Base-by-base conservation (phyloP, 352 stramenopile genomes). In the Halophytophthora batemanensis region DNA sequence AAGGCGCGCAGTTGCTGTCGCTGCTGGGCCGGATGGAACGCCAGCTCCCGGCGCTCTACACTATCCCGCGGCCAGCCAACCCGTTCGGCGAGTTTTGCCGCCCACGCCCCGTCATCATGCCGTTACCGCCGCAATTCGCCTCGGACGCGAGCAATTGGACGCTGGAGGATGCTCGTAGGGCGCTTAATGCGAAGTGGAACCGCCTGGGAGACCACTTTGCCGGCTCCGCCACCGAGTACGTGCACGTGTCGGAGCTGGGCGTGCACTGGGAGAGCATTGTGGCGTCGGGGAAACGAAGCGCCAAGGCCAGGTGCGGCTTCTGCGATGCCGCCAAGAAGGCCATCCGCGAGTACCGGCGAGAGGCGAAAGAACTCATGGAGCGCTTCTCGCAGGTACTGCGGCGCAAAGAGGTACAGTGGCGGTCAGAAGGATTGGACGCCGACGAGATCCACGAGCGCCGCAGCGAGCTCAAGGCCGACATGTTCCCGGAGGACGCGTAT, bases 261-360 rank as follows among this genome's bases (percentile, higher is more conserved):
- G 69, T 74, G 37, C 72, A 82, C 52, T 82, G 72, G 72, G 72
- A 82, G 45, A 67, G 50, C n/a, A 75, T 72, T 38, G 17, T 25
- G 2, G 54, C 64, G 25, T 31, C 25, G 4, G 41, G 22, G 7
- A 66, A 59, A 8, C 45, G 44, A 18, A 45, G 59, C 19, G 15
- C 29, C 1, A 67, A 63, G 21, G 50, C n/a, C 18, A 65, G 61
- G 35, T 78, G 62, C 43, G 29, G 52, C 19, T 66, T 82, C 33
- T 82, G 72, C 29, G 63, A 75, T 8, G 51, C 63, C 2, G 59
- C 69, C 6, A 56, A 56, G 15, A 54, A 64, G 15, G 59, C 62
- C 19, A 56, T 82, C 42, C 62, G 68, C 14, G 53, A 68, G 43
- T 82, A 82, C 28, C 60, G 66, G 13, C 61, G 59, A 28, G 63